Percentiles rank a stretch among this genome's conserved stretches.
phyloP scores from a whole-genome alignment of 1,139 yeast species.

The Yamadazyma kanchanaburiensis region DNA sequence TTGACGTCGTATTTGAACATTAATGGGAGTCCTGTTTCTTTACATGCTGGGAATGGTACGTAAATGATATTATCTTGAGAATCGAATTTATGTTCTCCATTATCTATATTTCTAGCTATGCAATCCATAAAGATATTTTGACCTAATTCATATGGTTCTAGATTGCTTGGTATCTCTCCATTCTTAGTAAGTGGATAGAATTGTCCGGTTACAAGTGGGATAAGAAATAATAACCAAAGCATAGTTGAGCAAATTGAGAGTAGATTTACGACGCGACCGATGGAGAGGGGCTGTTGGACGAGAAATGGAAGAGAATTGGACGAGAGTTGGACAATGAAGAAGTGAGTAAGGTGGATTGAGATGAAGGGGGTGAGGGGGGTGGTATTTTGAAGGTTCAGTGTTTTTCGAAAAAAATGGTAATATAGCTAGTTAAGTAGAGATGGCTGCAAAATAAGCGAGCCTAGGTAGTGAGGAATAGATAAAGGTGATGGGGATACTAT shows the following conservation, averaged over 20 bases:
- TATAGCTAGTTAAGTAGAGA: too few species aligned
- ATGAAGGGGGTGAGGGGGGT: too few species aligned
- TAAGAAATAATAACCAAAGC: constrained; percentile 4
- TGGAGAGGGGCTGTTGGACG: background rate
- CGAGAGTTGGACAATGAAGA: too few species aligned
- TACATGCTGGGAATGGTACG: constrained; percentile 58
- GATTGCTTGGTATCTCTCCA: constrained; percentile 31
- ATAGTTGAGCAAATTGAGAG: constrained; percentile 1
- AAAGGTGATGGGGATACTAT: too few species aligned
- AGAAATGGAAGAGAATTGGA: background rate
- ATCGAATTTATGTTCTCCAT: constrained; percentile 74
- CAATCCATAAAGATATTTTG: constrained; percentile 56
- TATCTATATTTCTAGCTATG: constrained; percentile 62
- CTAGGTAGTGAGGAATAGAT: too few species aligned
- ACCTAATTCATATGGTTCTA: constrained; percentile 38
- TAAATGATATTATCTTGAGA: constrained; percentile 56
- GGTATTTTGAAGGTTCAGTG: too few species aligned
- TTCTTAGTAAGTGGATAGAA: constrained; percentile 16
- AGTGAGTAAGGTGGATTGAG: too few species aligned
- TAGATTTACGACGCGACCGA: background rate
- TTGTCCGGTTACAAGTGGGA: constrained; percentile 10
- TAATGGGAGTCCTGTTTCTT: constrained; percentile 62
- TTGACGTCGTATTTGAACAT: constrained; percentile 49
- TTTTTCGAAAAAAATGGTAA: too few species aligned
- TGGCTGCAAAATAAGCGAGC: too few species aligned